Conservation (phyloP, 495 filamentous ascomycete species). For the Parmelia sp. region DNA sequence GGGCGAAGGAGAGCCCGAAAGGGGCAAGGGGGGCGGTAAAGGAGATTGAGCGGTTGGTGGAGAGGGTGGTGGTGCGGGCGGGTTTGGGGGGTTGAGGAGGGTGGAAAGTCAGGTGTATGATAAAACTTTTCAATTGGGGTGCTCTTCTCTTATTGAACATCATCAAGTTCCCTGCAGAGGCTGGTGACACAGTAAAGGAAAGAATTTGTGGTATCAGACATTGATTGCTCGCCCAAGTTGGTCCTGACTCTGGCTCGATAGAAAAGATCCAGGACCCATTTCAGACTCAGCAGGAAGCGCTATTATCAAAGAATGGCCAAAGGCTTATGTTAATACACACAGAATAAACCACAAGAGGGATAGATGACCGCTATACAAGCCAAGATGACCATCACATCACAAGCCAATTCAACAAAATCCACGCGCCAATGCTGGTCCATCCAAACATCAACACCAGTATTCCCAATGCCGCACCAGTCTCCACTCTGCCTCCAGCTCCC, state of each 20-base stretch:
- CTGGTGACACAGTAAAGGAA: too few species aligned
- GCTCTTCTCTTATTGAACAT: too few species aligned
- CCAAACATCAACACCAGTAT: slow-evolving; percentile 26
- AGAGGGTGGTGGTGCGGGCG: not conserved
- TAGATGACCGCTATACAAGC: not conserved
- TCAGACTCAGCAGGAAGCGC: too few species aligned
- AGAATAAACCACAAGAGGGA: not conserved
- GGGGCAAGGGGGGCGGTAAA: not conserved
- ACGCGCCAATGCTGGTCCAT: slow-evolving; percentile 24
- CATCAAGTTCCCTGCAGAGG: too few species aligned
- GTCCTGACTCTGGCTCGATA: too few species aligned
- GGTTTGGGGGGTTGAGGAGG: not conserved
- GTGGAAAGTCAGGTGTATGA: too few species aligned
- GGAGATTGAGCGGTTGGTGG: not conserved
- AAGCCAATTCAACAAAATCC: slow-evolving; percentile 26
- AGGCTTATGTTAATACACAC: not conserved
- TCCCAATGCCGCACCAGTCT: slow-evolving; percentile 22
- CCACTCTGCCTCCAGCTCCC: slow-evolving; percentile 21
- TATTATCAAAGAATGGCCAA: not conserved
- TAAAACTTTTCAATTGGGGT: too few species aligned
- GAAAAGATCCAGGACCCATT: too few species aligned
- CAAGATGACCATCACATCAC: slow-evolving; percentile 3
- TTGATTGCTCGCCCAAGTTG: too few species aligned
- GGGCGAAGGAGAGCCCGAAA: not conserved
- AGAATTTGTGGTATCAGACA: too few species aligned